Evolutionary conservation across 73 alveolate species (phyloP), one percentile per base, ranked within the genome.

Genomic region (Urostyla sp.): DNA sequence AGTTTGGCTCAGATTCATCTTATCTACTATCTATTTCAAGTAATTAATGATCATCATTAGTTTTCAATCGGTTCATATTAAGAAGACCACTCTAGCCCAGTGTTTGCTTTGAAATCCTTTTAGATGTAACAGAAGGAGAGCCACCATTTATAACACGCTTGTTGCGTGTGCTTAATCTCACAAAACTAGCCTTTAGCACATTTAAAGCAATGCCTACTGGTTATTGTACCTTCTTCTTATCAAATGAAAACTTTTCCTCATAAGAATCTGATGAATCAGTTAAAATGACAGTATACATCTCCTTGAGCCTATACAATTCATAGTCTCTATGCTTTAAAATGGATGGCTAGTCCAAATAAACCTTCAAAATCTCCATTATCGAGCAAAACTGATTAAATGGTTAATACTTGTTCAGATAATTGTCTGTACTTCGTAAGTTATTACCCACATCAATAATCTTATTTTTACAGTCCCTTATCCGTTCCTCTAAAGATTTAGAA

Each of bases 221-320:
- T 24, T 66, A n/a, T 4, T 40, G 27, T 4, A 66, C 66, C 37
- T 66, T 40, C 49, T 43, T 66, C 66, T 66, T 66, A 24, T 66
- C 43, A 45, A 66, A 66, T 18, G 60, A 18, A 4, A 63, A 40
- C 44, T 66, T 66, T 40, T 10, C 20, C n/a, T n/a, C n/a, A n/a
- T n/a, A n/a, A 34, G 76, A 35, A 4, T 66, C 80, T 3, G 66
- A 59, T 5, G 8, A 43, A 24, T 66, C 80, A n/a, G 66, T 66
- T 40, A 66, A 45, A 6, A 66, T 66, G 15, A 66, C 44, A 21
- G 37, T 63, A 43, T 66, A 66, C 80, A 66, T 13, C 67, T 66
- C 80, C 44, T 44, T 66, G 23, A 66, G 30, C 48, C 80, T 37
- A n/a, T 8, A 66, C 44, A 40, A 59, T 24, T 66, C 80, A 45